phyloP scores from a whole-genome alignment of 2,329 filamentous ascomycete genomes.

The Pseudocercospora musae region DNA sequence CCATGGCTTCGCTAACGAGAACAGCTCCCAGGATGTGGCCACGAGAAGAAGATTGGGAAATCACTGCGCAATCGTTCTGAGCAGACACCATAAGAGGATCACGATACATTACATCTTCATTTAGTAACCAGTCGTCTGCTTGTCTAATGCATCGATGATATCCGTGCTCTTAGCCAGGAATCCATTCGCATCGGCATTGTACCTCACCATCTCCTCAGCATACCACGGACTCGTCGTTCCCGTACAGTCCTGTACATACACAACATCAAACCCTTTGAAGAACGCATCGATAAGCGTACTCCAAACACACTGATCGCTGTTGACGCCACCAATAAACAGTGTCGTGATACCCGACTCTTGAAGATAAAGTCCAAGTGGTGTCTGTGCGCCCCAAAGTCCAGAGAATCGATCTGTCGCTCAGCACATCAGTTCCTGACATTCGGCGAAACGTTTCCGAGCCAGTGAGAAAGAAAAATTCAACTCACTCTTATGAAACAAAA shows the following conservation, averaged over 20 bases:
- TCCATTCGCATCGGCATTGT: constrained; percentile 28
- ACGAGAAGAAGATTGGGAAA: too few species aligned
- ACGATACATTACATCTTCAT: neutral
- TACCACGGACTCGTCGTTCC: constrained; percentile 33
- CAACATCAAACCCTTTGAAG: constrained; percentile 35
- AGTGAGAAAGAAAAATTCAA: neutral
- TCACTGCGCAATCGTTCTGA: too few species aligned
- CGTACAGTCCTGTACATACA: constrained; percentile 32
- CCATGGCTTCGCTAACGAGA: too few species aligned
- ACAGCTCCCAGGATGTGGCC: too few species aligned
- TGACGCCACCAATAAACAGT: constrained; percentile 35
- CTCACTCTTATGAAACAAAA: constrained; percentile 33
- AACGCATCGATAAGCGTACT: constrained; percentile 34
- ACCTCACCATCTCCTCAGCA: constrained; percentile 32
- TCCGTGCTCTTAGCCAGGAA: constrained; percentile 22
- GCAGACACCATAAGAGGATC: too few species aligned
- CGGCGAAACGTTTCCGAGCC: neutral
- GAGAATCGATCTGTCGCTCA: constrained; percentile 25
- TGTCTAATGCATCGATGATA: constrained; percentile 16
- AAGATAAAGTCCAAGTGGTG: constrained; percentile 31
- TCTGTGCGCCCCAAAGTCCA: constrained; percentile 35
- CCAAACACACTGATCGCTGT: constrained; percentile 36
- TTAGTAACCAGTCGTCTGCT: constrained; percentile 5
- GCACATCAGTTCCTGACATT: neutral
- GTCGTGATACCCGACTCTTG: constrained; percentile 35